These are phyloP conservation scores for Geotrichum fermentans DNA, from an alignment of 1,139 yeast genomes.

Conservation along the genomic window DNA sequence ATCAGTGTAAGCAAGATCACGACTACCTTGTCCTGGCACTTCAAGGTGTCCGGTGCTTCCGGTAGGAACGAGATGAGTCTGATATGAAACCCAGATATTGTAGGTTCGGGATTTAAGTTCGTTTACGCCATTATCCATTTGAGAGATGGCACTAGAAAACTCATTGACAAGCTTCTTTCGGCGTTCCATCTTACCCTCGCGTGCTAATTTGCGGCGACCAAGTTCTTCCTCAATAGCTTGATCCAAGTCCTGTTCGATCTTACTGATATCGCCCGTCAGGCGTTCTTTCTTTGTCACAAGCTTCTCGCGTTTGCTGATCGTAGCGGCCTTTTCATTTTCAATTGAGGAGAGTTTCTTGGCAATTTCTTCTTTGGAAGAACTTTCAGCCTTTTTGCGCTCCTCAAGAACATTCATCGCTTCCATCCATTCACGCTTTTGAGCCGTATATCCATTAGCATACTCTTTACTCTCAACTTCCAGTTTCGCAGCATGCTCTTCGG, in stretches of 20 bases:
- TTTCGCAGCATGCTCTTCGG: conserved; percentile 22
- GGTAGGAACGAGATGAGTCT: not conserved
- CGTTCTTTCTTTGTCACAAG: conserved; percentile 26
- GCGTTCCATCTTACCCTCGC: conserved; percentile 24
- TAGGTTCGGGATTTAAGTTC: conserved; percentile 26
- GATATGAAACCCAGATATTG: conserved; percentile 5
- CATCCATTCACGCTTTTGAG: conserved; percentile 25
- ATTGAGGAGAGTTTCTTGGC: conserved; percentile 23
- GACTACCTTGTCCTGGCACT: not conserved
- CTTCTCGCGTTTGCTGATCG: conserved; percentile 28
- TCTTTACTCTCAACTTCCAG: conserved; percentile 24
- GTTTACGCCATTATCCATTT: conserved; percentile 35
- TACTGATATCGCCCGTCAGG: conserved; percentile 23
- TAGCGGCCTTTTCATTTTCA: conserved; percentile 24
- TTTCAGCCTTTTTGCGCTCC: conserved; percentile 22
- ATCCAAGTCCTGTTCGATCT: conserved; percentile 24
- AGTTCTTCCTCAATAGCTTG: conserved; percentile 19
- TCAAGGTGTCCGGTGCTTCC: not conserved
- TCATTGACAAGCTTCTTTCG: conserved; percentile 32
- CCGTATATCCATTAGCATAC: conserved; percentile 21
- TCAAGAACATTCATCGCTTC: conserved; percentile 19
- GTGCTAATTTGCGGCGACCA: conserved; percentile 21
- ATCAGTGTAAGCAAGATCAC: no score
- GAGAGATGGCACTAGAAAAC: conserved; percentile 35
- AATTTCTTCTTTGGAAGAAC: conserved; percentile 20